Evolutionary conservation across 2,329 filamentous ascomycete species (phyloP), one percentile per base, ranked within the genome.

Genomic region (Cladosporium sphaerospermum): DNA sequence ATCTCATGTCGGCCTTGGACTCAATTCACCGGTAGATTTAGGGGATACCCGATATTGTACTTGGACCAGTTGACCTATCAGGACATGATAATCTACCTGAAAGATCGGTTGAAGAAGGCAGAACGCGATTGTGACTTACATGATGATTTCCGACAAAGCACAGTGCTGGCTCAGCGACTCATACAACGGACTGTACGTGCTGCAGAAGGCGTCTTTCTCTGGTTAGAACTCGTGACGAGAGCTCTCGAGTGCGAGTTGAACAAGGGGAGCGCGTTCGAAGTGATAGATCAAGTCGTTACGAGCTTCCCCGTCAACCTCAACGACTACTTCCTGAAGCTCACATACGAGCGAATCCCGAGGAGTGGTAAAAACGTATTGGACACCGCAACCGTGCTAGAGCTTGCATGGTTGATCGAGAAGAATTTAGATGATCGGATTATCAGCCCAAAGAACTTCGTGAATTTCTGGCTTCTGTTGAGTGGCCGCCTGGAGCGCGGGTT

Each of bases 121-220:
- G 46, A 42, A 28, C 9, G 4, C 2, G 14, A 42, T 3, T 9
- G 1, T 4, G 14, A 9, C 11, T 9, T 13, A 2, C 10, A 28
- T 2, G 13, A 9, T 8, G 28, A 50, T 2, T 42, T 50, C 16
- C 37, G 16, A 14, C n/a, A 43, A 9, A 4, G 11, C 8, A 16
- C n/a, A 9, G 9, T 3, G 9, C 9, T 4, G 9, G 37, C 37
- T 2, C 33, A 9, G 9, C n/a, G 9, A 9, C 11, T 50, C 9
- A 18, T 50, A 1, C 13, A 9, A 2, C 10, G 11, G 7, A 10
- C 34, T 10, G 37, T 19, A 8, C 1, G 8, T 9, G 16, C n/a
- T 13, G 46, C 46, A 5, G 28, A 50, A 18, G 46, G 46, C 2
- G 46, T 50, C 4, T 50, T 50, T 9, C 46, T 50, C 8, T 50